A percentile compares a stretch with the other conserved stretches of the same genome.
Conservation (phyloP, 1,284 basidiomycete species). For the Moesziomyces sp. region DNA sequence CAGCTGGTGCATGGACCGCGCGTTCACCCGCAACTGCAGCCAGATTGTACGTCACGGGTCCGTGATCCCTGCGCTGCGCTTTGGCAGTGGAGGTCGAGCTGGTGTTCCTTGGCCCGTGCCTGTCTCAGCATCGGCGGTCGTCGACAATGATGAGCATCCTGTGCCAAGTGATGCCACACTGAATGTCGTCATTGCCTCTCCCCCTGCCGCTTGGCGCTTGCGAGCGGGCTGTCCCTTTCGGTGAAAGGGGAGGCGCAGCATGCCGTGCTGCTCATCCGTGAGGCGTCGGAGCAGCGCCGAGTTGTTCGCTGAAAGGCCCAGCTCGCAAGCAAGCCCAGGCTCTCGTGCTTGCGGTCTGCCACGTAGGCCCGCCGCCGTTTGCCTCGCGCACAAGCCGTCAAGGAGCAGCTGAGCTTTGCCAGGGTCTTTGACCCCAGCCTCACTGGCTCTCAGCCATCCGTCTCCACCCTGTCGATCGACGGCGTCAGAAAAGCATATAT, state of each 20-base stretch:
- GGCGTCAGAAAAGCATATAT: slow-evolving; percentile 35
- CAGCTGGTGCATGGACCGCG: background rate
- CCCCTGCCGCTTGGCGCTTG: background rate
- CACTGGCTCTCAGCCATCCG: background rate
- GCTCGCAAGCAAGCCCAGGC: background rate
- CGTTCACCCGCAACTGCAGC: too few relatives aligned
- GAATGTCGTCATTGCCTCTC: slow-evolving; percentile 21
- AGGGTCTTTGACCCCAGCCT: slow-evolving; percentile 1
- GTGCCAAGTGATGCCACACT: slow-evolving; percentile 3
- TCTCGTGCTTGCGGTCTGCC: too few relatives aligned
- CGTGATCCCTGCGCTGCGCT: too few relatives aligned
- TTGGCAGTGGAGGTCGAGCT: background rate
- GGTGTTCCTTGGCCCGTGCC: background rate
- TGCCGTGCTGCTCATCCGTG: too few relatives aligned
- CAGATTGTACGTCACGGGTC: background rate
- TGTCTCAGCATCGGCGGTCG: background rate
- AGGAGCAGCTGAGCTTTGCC: background rate
- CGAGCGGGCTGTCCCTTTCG: too few relatives aligned
- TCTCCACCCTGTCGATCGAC: slow-evolving; percentile 1
- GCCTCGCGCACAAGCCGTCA: too few relatives aligned
- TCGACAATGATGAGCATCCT: background rate
- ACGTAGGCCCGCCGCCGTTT: too few relatives aligned
- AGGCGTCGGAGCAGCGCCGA: background rate
- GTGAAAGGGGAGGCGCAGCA: too few relatives aligned
- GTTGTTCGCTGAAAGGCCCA: background rate